A percentile compares a stretch with the other conserved stretches of the same genome.
These are phyloP conservation scores for Daldinia concentrica DNA, from an alignment of 495 filamentous ascomycete genomes.

Conservation along the genomic window DNA sequence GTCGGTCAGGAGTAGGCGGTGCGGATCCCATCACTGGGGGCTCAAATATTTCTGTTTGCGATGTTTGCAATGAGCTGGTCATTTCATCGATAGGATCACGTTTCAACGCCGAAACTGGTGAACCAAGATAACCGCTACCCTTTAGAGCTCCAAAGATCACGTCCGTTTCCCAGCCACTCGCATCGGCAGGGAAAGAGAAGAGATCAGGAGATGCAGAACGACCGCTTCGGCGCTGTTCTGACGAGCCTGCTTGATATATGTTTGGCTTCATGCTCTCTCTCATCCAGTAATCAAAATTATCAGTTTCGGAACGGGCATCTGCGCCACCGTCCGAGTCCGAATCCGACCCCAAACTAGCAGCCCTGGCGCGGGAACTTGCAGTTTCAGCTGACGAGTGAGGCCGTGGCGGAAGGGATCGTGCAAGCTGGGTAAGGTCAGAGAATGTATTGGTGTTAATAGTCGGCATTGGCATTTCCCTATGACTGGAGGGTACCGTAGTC, in stretches of 20 bases:
- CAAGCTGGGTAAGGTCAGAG: constrained; percentile 39
- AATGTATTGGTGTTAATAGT: constrained; percentile 18
- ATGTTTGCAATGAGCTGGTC: constrained; percentile 45
- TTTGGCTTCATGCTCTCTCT: constrained; percentile 54
- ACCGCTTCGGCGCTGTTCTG: constrained; percentile 31
- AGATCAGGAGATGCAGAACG: constrained; percentile 54
- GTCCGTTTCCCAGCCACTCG: constrained; percentile 52
- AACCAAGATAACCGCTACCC: constrained; percentile 49
- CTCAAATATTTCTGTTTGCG: constrained; percentile 42
- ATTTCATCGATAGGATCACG: constrained; percentile 53
- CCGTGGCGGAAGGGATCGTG: constrained; percentile 40
- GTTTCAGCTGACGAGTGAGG: constrained; percentile 49
- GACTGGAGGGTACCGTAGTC: constrained; percentile 44
- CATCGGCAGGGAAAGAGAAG: constrained; percentile 54
- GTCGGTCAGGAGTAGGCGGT: constrained; percentile 53
- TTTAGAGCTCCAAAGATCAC: constrained; percentile 54
- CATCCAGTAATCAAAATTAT: constrained; percentile 57
- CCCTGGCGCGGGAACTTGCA: constrained; percentile 44
- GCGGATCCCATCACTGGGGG: constrained; percentile 24
- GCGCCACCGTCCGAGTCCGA: constrained; percentile 47
- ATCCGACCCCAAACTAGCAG: constrained; percentile 50
- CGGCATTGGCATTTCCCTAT: constrained; percentile 25
- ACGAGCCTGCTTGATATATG: constrained; percentile 36
- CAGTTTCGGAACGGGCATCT: constrained; percentile 49
- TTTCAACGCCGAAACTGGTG: constrained; percentile 43